Evolutionary conservation across 1,284 basidiomycete genomes (phyloP).

Genomic region (Amylostereum areolatum): DNA sequence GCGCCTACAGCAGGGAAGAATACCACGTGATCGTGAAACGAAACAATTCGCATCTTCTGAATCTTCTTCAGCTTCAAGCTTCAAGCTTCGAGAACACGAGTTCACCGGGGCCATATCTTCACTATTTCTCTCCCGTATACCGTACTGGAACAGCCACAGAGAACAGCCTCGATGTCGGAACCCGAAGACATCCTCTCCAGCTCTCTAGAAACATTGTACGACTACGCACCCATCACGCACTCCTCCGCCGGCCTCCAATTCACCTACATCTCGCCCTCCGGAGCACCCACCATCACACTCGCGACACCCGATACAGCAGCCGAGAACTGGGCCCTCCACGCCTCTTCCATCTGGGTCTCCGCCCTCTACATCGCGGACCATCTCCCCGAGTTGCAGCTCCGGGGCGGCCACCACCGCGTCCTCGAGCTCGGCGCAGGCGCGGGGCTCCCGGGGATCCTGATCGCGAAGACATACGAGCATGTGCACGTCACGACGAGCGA

Average conservation of each 20-base stretch:
- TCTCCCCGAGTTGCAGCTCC: slow-evolving; percentile 36
- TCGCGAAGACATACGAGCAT: slow-evolving; percentile 42
- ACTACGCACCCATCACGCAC: slow-evolving; percentile 51
- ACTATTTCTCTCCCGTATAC: too few species aligned
- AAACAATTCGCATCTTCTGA: too few species aligned
- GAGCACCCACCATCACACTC: slow-evolving; percentile 27
- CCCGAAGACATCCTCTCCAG: slow-evolving; percentile 62
- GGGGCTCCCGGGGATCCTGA: slow-evolving; percentile 62
- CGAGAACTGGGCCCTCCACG: slow-evolving; percentile 68
- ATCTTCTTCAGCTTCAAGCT: too few species aligned
- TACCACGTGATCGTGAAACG: too few species aligned
- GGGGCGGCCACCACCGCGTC: slow-evolving; percentile 24
- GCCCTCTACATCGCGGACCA: slow-evolving; percentile 63
- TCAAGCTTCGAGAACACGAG: too few species aligned
- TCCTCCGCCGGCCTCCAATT: slow-evolving; percentile 44
- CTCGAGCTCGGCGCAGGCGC: slow-evolving; percentile 71
- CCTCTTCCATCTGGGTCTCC: slow-evolving; percentile 67
- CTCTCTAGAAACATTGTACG: slow-evolving; percentile 56
- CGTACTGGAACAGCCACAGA: too few species aligned
- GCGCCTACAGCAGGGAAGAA: too few species aligned
- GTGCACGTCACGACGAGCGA: slow-evolving; percentile 52
- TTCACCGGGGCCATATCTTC: too few species aligned
- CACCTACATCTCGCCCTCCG: slow-evolving; percentile 14
- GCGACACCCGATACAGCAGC: slow-evolving; percentile 58
- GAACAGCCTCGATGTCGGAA: slow-evolving; percentile 17